Percentiles rank a stretch among this genome's conserved stretches.
Evolutionary conservation across 2,329 filamentous ascomycete species (phyloP).

Genomic region (Fusarium setosum): DNA sequence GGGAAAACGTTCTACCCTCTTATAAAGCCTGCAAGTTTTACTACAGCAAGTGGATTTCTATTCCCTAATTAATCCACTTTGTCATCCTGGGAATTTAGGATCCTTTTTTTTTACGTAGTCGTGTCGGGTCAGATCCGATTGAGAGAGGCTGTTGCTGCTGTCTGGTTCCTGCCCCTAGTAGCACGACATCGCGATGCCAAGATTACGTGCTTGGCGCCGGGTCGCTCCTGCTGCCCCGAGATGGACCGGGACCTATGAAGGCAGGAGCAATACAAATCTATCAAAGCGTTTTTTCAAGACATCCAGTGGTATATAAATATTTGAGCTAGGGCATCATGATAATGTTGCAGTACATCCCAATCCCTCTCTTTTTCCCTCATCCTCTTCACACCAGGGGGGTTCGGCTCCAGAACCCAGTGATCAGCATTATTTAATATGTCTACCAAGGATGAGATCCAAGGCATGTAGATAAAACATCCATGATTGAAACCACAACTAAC

Average conservation of each 20-base stretch:
- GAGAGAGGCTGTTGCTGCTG: background rate
- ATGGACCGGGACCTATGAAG: background rate
- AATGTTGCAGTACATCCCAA: background rate
- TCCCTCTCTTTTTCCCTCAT: no score
- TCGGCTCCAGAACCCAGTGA: no score
- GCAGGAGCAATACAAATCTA: background rate
- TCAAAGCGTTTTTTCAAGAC: background rate
- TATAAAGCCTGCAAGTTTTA: no score
- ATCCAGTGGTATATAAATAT: background rate
- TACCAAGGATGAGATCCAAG: background rate
- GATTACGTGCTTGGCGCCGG: conserved; percentile 7
- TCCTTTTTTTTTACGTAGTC: background rate
- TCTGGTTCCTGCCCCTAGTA: background rate
- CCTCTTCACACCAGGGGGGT: no score
- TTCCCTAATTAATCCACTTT: background rate
- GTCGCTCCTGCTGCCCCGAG: background rate
- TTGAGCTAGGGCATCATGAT: background rate
- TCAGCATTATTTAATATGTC: background rate
- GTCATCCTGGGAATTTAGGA: background rate
- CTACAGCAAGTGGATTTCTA: background rate
- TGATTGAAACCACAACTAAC: background rate
- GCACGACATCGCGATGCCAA: conserved; percentile 8
- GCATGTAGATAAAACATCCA: background rate
- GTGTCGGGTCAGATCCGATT: background rate
- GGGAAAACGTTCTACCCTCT: no score